Conservation (phyloP, 176 grass and related monocot genomes). For the Pontederia paniculata region DNA sequence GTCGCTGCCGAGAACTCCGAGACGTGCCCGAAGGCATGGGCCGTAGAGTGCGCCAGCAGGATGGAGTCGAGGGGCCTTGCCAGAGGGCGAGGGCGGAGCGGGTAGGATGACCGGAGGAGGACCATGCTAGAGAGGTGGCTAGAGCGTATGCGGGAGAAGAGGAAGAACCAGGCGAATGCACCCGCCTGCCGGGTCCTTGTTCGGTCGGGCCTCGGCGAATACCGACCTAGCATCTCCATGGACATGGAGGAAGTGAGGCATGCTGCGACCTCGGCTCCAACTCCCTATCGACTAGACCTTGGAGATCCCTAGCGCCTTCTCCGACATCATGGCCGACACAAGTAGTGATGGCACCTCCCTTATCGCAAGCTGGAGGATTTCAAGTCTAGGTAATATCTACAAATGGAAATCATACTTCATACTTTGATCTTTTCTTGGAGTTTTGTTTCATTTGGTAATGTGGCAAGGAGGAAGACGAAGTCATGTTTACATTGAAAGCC, state of each 20-base stretch:
- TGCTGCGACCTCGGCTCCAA: constrained; percentile 64
- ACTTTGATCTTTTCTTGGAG: background rate
- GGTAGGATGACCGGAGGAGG: constrained; percentile 49
- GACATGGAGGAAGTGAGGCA: constrained; percentile 67
- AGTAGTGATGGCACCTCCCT: too few species aligned
- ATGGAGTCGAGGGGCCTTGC: background rate
- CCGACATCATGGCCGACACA: background rate
- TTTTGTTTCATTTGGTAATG: too few species aligned
- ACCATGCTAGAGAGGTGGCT: constrained; percentile 16
- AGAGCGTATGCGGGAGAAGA: background rate
- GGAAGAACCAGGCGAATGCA: background rate
- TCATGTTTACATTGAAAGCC: too few species aligned
- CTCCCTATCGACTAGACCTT: constrained; percentile 41
- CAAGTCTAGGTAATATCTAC: constrained; percentile 1
- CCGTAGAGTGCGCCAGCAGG: background rate
- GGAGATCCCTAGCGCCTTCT: constrained; percentile 10
- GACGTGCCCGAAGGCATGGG: background rate
- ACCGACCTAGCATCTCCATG: constrained; percentile 33
- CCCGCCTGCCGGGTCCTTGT: constrained; percentile 14
- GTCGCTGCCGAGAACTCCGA: constrained; percentile 6
- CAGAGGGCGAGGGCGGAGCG: constrained; percentile 43
- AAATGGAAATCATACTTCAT: too few species aligned
- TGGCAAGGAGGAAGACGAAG: too few species aligned
- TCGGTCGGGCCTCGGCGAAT: constrained; percentile 8
- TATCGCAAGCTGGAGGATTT: constrained; percentile 15